These are phyloP conservation scores for Lyophyllum decastes DNA, from an alignment of 768 basidiomycete genomes.

Conservation along the genomic window DNA sequence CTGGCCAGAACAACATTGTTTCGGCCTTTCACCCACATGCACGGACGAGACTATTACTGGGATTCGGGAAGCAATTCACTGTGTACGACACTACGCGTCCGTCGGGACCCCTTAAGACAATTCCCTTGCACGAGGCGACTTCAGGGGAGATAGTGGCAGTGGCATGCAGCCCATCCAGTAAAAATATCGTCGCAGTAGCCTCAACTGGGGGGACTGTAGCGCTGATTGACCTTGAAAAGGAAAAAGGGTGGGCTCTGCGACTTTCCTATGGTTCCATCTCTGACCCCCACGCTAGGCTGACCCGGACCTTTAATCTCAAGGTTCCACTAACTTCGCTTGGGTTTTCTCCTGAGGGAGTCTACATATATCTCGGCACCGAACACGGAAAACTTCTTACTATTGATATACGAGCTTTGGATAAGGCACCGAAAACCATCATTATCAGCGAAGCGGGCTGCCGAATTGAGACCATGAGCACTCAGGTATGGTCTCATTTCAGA, in stretches of 20 bases:
- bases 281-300: constrained; percentile 40
- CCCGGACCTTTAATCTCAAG: constrained; percentile 58
- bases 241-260: constrained; percentile 54
- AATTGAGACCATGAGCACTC: constrained; percentile 57
- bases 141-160: constrained; percentile 55
- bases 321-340: constrained; percentile 56
- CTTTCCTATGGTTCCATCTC: neutral
- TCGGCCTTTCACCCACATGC: constrained; percentile 66
- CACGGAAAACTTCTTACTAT: constrained; percentile 63
- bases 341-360: constrained; percentile 71
- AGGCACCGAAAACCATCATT: constrained; percentile 54
- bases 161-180: constrained; percentile 75
- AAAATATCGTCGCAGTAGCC: constrained; percentile 63
- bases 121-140: constrained; percentile 45
- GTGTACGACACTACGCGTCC: constrained; percentile 67
- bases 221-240: constrained; percentile 75
- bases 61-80: constrained; percentile 49
- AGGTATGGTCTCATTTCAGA: constrained; percentile 39
- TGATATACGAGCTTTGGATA: constrained; percentile 67
- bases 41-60: constrained; percentile 61
- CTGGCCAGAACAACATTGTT: constrained; percentile 38
- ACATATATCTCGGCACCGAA: constrained; percentile 66
- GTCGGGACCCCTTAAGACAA: constrained; percentile 52
- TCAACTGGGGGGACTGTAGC: constrained; percentile 54
- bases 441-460: constrained; percentile 49